phyloP scores from a whole-genome alignment of 345 rosid genomes.

The Eutrema yunnanense region DNA sequence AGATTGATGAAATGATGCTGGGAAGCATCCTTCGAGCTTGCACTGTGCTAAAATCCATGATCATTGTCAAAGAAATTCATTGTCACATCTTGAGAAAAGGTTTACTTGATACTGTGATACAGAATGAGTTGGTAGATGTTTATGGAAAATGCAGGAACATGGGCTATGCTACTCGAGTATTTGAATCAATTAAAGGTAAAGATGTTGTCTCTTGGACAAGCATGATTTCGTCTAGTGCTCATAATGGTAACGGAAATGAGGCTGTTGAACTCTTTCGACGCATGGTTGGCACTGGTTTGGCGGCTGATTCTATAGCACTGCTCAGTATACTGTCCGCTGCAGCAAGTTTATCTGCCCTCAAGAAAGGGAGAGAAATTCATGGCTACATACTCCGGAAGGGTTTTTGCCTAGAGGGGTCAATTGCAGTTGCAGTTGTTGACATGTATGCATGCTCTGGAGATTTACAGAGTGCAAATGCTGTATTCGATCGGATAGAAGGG shows the following conservation, averaged over 20 bases:
- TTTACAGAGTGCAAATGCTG: conserved; percentile 45
- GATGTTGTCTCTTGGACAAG: conserved; percentile 90
- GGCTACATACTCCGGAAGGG: conserved; percentile 53
- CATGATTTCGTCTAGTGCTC: conserved; percentile 68
- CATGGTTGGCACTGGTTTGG: conserved; percentile 45
- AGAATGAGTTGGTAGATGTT: conserved; percentile 53
- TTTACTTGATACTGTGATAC: conserved; percentile 50
- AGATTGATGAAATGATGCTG: conserved; percentile 62
- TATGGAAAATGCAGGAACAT: conserved; percentile 60
- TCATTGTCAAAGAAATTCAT: conserved; percentile 58
- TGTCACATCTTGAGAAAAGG: conserved; percentile 55
- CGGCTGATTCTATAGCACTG: conserved; percentile 60
- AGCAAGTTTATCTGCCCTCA: conserved; percentile 55
- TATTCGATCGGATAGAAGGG: conserved; percentile 38
- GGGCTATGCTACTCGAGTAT: conserved; percentile 51
- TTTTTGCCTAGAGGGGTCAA: conserved; percentile 49
- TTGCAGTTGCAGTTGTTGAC: conserved; percentile 60
- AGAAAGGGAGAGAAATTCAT: conserved; percentile 75
- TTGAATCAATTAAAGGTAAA: conserved; percentile 47
- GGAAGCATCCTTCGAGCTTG: conserved; percentile 69
- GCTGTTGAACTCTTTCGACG: conserved; percentile 48
- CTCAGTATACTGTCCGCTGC: conserved; percentile 56
- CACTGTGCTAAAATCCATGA: conserved; percentile 37
- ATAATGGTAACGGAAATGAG: conserved; percentile 49
- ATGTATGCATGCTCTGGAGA: conserved; percentile 81